Evolutionary conservation across 805 yeast species (phyloP), one percentile per base, ranked within the genome.

Genomic region (Monosporozyma siamensis): DNA sequence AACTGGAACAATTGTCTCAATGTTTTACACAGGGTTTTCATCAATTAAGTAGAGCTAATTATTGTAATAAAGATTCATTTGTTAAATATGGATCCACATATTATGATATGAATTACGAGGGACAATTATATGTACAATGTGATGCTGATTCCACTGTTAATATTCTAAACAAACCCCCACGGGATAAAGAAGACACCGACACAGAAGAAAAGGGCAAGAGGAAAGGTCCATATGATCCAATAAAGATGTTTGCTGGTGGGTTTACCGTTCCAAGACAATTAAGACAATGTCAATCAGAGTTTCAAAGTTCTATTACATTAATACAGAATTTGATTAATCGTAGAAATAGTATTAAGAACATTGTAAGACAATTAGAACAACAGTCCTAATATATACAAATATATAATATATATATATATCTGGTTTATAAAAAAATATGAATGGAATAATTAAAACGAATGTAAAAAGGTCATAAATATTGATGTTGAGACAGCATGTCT

Each of bases 241-340:
- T 60, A 6, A 38, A 38, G 6, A 60, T 60, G 65, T 60, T 60
- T 47, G 63, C 62, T 1, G 61, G 55, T 10, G 55, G 49, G 3
- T 45, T 60, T 12, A 45, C 55, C 4, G 43, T 53, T 4, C 65
- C 65, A 11, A 31, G 43, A 1, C 49, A 57, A 15, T 34, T 60
- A 34, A 48, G 61, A 41, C 53, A 52, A 31, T 50, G 50, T 24
- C 64, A 60, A 40, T 36, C 50, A 18, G 47, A 51, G 25, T 60
- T 58, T 36, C 54, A 52, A 44, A 52, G 56, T 24, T 44, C 45
- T 14, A 44, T 55, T 5, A 53, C 52, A 2, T 18, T 58, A 9
- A 39, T 56, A 15, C 40, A 45, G 8, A 52, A 56, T 32, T 34
- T 60, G 18, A 47, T 53, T 2, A 58, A 57, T 43, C 47, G 51